Conservation (phyloP, 176 grass and related monocot genomes). For the Saccharum spontaneum region DNA sequence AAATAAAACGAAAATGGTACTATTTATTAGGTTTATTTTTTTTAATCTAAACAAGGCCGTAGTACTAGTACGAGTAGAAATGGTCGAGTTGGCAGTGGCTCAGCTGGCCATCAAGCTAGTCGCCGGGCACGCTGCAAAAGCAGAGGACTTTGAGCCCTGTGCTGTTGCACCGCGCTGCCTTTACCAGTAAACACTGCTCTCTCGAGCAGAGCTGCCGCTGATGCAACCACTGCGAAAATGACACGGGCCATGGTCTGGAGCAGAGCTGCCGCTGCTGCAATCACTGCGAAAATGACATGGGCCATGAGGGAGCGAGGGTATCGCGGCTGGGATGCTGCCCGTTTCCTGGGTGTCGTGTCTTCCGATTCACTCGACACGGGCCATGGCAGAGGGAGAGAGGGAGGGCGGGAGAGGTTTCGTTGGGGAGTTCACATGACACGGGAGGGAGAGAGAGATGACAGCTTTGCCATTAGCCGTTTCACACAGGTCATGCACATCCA, state of each 20-base stretch:
- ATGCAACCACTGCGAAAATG: conserved; percentile 10
- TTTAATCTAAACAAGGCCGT: too few relatives aligned
- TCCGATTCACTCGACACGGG: background rate
- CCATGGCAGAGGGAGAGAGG: too few relatives aligned
- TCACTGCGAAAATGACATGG: background rate
- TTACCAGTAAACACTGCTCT: conserved; percentile 36
- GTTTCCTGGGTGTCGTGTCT: background rate
- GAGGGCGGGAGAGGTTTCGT: background rate
- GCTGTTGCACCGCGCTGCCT: background rate
- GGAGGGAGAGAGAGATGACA: background rate
- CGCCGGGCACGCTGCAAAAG: conserved; percentile 39
- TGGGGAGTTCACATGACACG: background rate
- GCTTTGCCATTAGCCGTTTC: conserved; percentile 1
- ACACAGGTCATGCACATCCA: background rate
- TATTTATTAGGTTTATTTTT: too few relatives aligned
- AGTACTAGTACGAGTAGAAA: background rate
- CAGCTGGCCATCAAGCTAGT: conserved; percentile 2
- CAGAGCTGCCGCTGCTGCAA: conserved; percentile 11
- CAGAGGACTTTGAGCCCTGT: background rate
- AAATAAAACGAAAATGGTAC: too few relatives aligned
- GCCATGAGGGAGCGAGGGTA: background rate
- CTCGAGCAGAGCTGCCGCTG: conserved; percentile 14
- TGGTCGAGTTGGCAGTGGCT: background rate
- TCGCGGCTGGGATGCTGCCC: too few relatives aligned
- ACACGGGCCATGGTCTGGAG: conserved; percentile 1